A percentile compares a stretch with the other conserved stretches of the same genome.
Evolutionary conservation across 345 rosid genomes (phyloP).

Genomic region (Dovyalis caffra): DNA sequence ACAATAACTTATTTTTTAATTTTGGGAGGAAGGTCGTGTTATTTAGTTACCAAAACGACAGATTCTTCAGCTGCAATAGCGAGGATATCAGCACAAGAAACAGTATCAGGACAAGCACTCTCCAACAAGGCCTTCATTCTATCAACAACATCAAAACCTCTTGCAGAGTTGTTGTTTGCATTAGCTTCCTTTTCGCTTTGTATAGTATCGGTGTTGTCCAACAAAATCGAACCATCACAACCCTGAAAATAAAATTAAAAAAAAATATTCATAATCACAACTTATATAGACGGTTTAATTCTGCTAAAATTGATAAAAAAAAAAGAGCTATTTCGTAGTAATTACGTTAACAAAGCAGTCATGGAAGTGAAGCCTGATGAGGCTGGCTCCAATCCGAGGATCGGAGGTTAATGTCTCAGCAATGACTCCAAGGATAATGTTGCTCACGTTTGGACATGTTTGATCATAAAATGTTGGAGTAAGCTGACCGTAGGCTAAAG

Average conservation of each 20-base stretch:
- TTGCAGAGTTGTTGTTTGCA: conserved; percentile 49
- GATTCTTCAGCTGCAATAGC: conserved; percentile 36
- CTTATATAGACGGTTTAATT: too few species aligned
- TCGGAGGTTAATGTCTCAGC: conserved; percentile 21
- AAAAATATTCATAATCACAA: too few species aligned
- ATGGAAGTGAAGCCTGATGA: conserved; percentile 46
- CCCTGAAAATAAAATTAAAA: conserved; percentile 5
- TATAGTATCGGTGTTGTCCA: conserved; percentile 41
- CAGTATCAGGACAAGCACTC: conserved; percentile 7
- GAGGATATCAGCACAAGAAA: conserved; percentile 26
- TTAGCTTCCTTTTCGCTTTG: conserved; percentile 46
- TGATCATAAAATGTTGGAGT: conserved; percentile 32
- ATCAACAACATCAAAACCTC: conserved; percentile 55
- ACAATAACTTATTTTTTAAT: too few species aligned
- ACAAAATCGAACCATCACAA: conserved; percentile 55
- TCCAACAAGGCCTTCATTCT: conserved; percentile 46
- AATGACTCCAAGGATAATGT: conserved; percentile 18
- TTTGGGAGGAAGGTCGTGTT: too few species aligned
- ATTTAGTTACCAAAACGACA: conserved; percentile 27
- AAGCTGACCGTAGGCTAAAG: conserved; percentile 22
- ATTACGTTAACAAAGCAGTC: conserved; percentile 40
- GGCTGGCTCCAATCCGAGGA: conserved; percentile 39
- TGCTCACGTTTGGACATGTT: conserved; percentile 29
- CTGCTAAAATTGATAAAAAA: neutral
- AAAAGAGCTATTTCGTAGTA: neutral